Evolutionary conservation across 306 rosid species (phyloP).

Genomic region (Abrus pulchellus): DNA sequence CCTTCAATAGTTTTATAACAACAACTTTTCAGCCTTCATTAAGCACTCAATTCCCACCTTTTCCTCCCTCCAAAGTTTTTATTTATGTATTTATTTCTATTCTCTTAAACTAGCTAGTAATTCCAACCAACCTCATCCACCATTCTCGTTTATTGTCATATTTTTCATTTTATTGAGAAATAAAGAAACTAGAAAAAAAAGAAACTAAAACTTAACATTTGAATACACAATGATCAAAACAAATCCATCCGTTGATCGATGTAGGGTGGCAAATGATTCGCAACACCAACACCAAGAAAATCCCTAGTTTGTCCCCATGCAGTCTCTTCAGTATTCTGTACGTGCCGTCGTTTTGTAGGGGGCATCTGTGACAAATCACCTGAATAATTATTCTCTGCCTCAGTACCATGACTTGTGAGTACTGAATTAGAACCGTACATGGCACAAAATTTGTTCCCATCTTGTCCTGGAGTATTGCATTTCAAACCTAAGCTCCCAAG

Average conservation of each 20-base stretch:
- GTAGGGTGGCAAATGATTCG: constrained; percentile 78
- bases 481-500: constrained; percentile 71
- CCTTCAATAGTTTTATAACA: constrained; percentile 48
- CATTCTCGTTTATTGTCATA: constrained; percentile 42
- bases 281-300: constrained; percentile 86
- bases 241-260: constrained; percentile 81
- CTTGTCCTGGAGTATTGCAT: constrained; percentile 54
- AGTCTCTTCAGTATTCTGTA: constrained; percentile 54
- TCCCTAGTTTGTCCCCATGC: constrained; percentile 86
- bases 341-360: constrained; percentile 72
- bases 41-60: constrained; percentile 65
- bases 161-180: constrained; percentile 41
- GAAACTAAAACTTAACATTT: constrained; percentile 25
- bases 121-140: constrained; percentile 14
- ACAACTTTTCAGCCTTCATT: constrained; percentile 68
- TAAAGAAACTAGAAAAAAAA: not conserved
- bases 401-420: constrained; percentile 45
- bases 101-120: constrained; percentile 17
- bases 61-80: constrained; percentile 63
- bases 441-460: constrained; percentile 61
- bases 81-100: constrained; percentile 49
- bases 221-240: constrained; percentile 35
- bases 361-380: constrained; percentile 61
- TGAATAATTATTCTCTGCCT: constrained; percentile 52
- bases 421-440: constrained; percentile 59